Evolutionary conservation across 495 filamentous ascomycete genomes (phyloP).

Genomic region (Penicillium bovifimosum): DNA sequence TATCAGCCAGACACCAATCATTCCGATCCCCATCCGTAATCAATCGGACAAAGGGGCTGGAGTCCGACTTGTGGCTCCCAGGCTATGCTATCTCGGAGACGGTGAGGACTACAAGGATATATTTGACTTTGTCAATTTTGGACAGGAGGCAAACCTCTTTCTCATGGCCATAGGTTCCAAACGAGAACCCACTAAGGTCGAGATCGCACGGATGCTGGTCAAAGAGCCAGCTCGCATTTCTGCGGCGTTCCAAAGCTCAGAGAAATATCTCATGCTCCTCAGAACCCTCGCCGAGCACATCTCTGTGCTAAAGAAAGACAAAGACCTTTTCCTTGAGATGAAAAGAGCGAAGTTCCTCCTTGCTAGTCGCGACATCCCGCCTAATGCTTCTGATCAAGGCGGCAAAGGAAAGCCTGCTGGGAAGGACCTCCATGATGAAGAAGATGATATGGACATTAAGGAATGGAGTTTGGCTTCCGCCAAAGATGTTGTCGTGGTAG

Average conservation of each 20-base stretch:
- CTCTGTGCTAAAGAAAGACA: constrained; percentile 66
- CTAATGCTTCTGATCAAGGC: constrained; percentile 20
- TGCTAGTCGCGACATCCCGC: constrained; percentile 67
- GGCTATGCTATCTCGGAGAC: constrained; percentile 70
- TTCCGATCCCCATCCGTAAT: constrained; percentile 55
- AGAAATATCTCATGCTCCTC: constrained; percentile 80
- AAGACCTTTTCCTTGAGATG: constrained; percentile 69
- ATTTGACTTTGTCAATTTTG: constrained; percentile 96
- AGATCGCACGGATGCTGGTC: constrained; percentile 74
- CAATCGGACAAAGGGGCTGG: constrained; percentile 27
- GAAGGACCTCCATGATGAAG: constrained; percentile 50
- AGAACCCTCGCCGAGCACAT: constrained; percentile 69
- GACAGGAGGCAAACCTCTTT: constrained; percentile 79
- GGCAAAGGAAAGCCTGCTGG: constrained; percentile 18
- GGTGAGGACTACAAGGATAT: constrained; percentile 75
- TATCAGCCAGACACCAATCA: constrained; percentile 58
- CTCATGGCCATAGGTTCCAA: constrained; percentile 83
- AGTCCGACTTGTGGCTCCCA: constrained; percentile 54
- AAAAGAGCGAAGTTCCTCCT: constrained; percentile 69
- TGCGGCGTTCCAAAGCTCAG: constrained; percentile 67
- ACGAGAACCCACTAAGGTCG: constrained; percentile 75
- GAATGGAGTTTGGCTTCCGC: constrained; percentile 70
- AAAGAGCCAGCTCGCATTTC: constrained; percentile 74
- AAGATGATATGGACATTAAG: constrained; percentile 67
- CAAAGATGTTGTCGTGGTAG: constrained; percentile 68